Evolutionary conservation across 305 asterid species (phyloP).

Genomic region (Fraxinus velutina): DNA sequence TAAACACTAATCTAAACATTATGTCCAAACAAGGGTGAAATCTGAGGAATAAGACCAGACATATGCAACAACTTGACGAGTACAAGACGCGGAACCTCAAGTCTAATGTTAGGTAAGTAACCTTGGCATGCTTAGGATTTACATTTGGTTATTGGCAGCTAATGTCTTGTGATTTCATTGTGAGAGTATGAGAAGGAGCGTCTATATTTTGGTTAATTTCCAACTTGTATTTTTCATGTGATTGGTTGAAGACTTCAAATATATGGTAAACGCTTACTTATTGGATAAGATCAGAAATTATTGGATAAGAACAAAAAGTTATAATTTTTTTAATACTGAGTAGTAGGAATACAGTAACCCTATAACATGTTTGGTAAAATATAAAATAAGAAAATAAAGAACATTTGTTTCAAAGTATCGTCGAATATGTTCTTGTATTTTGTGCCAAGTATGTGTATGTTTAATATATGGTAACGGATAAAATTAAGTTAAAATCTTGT

Average conservation of each 20-base stretch:
- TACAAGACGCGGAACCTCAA: slow-evolving; percentile 27
- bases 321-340: not conserved
- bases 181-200: not conserved
- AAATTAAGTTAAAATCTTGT: not conserved
- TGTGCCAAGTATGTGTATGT: not conserved
- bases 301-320: not conserved
- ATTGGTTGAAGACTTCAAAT: not conserved
- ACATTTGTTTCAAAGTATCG: not conserved
- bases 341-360: not conserved
- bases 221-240: not conserved
- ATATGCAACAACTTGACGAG: slow-evolving; percentile 5
- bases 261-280: not conserved
- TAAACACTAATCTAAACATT: not conserved
- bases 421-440: not conserved
- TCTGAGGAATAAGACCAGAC: not conserved
- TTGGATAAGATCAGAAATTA: not conserved
- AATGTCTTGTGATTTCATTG: not conserved
- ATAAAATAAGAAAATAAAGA: too few relatives aligned
- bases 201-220: not conserved
- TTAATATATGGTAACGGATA: not conserved
- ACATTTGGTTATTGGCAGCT: not conserved
- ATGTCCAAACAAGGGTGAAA: not conserved
- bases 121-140: not conserved
- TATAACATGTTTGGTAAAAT: not conserved
- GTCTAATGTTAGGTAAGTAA: slow-evolving; percentile 16